Percentiles rank a stretch among this genome's conserved stretches.
These are phyloP conservation scores for Talinum fruticosum DNA, from an alignment of 148 eudicot genomes.

Conservation along the genomic window DNA sequence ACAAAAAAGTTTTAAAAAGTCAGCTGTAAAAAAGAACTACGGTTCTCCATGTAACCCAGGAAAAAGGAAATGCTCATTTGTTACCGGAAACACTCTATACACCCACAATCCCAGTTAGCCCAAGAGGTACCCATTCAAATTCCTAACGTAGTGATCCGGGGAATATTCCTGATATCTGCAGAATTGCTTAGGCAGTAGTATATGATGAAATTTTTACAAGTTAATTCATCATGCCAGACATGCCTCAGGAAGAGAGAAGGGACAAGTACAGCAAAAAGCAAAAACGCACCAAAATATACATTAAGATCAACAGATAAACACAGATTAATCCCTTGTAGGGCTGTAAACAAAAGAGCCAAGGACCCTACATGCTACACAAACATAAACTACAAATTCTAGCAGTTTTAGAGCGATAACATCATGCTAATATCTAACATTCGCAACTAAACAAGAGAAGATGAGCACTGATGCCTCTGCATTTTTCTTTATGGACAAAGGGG, in stretches of 20 bases:
- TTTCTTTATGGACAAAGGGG: neutral
- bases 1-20: neutral
- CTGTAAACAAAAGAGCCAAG: conserved; percentile 13
- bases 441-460: conserved; percentile 20
- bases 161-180: too few relatives aligned
- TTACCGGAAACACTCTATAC: too few relatives aligned
- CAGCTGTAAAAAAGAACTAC: too few relatives aligned
- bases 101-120: too few relatives aligned
- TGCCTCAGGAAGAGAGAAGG: neutral
- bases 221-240: neutral
- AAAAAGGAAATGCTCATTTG: neutral
- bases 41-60: neutral
- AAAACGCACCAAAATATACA: neutral
- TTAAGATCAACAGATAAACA: conserved; percentile 18
- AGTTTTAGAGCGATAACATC: conserved; percentile 9
- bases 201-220: neutral
- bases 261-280: neutral
- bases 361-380: conserved; percentile 21
- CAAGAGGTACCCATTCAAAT: too few relatives aligned
- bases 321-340: conserved; percentile 6
- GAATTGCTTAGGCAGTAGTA: neutral
- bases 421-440: conserved; percentile 23
- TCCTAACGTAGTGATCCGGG: too few relatives aligned
- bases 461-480: conserved; percentile 16
- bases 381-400: conserved; percentile 17